These are phyloP conservation scores for Tremella mesenterica DNA, from an alignment of 768 basidiomycete genomes.

Conservation along the genomic window DNA sequence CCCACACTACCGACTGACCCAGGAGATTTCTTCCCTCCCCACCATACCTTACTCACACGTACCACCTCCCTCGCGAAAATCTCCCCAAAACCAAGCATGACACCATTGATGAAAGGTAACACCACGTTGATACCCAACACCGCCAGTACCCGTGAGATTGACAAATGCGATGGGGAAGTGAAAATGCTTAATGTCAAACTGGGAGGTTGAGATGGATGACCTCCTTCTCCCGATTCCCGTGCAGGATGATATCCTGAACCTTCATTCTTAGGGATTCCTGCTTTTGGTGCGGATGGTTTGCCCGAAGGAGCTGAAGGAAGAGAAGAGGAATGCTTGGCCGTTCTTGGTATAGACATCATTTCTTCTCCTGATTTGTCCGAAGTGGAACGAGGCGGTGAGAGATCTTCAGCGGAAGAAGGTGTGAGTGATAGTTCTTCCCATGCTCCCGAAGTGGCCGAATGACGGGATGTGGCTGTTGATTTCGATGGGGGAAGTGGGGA, in stretches of 20 bases:
- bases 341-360: background rate
- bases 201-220: slow-evolving; percentile 36
- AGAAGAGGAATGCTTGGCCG: slow-evolving; percentile 4
- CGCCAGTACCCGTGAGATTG: slow-evolving; percentile 32
- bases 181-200: slow-evolving; percentile 42
- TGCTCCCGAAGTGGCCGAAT: slow-evolving; percentile 31
- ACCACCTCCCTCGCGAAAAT: slow-evolving; percentile 43
- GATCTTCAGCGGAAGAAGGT: slow-evolving; percentile 16
- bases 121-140: slow-evolving; percentile 43
- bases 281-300: too few species aligned
- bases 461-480: slow-evolving; percentile 25
- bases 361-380: slow-evolving; percentile 5
- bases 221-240: background rate
- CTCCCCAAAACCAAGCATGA: slow-evolving; percentile 45
- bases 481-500: slow-evolving; percentile 3
- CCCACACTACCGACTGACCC: too few species aligned
- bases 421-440: slow-evolving; percentile 31
- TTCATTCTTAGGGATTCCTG: too few species aligned
- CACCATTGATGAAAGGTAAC: slow-evolving; percentile 43
- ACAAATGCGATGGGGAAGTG: slow-evolving; percentile 29
- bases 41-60: slow-evolving; percentile 24
- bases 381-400: slow-evolving; percentile 18
- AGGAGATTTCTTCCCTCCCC: too few species aligned
- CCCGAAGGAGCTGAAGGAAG: background rate
- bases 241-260: too few species aligned